Conservation (phyloP, 2,329 filamentous ascomycete genomes). For the Diaporthe ampelina region DNA sequence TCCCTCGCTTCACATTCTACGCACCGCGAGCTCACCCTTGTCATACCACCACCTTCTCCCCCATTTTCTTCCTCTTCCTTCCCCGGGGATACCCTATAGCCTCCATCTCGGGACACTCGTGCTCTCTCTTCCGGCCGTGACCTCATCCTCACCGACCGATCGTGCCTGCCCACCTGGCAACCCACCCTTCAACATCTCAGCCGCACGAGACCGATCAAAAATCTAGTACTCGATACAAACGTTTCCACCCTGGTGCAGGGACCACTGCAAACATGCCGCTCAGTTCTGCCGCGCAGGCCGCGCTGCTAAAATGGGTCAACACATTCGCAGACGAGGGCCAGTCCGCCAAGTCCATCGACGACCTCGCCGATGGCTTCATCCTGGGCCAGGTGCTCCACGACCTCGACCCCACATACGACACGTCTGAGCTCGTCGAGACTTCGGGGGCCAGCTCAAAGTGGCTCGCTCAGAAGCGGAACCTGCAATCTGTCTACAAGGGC, state of each 20-base stretch:
- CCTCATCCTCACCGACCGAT: slow-evolving; percentile 29
- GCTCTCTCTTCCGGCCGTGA: background rate
- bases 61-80: background rate
- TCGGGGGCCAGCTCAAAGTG: slow-evolving; percentile 57
- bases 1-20: slow-evolving; percentile 6
- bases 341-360: slow-evolving; percentile 63
- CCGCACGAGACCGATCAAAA: slow-evolving; percentile 5
- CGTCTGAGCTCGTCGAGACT: slow-evolving; percentile 64
- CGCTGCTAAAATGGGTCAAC: slow-evolving; percentile 70
- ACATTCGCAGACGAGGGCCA: slow-evolving; percentile 59
- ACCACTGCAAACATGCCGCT: slow-evolving; percentile 54
- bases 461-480: slow-evolving; percentile 84
- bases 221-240: slow-evolving; percentile 22
- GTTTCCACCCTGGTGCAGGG: slow-evolving; percentile 22
- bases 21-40: background rate
- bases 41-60: background rate
- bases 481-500: slow-evolving; percentile 89
- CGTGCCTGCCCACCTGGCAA: slow-evolving; percentile 26
- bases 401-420: slow-evolving; percentile 70
- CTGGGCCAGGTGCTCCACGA: slow-evolving; percentile 70
- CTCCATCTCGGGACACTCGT: slow-evolving; percentile 9
- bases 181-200: slow-evolving; percentile 11
- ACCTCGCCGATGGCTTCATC: slow-evolving; percentile 66
- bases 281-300: slow-evolving; percentile 61
- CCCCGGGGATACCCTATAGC: background rate